Percentiles rank a stretch among this genome's conserved stretches.
These are phyloP conservation scores for Tetrahymena thermophila DNA, from an alignment of 73 alveolate genomes.

Conservation along the genomic window DNA sequence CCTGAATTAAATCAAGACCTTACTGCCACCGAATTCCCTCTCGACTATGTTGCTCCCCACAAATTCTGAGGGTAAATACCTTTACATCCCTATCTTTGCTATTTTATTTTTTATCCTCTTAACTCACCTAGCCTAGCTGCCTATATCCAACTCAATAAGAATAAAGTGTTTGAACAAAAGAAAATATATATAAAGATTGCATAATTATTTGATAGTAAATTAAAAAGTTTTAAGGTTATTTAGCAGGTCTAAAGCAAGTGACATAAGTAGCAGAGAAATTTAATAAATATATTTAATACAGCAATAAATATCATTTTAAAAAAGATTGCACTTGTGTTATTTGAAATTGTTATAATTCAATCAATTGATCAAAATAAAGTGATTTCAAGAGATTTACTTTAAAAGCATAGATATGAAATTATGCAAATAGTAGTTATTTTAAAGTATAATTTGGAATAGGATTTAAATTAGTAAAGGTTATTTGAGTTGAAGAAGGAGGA, in stretches of 20 bases:
- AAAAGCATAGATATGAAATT: neutral
- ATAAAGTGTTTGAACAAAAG: neutral
- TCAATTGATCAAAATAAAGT: neutral
- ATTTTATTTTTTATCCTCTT: neutral
- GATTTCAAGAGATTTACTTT: no score
- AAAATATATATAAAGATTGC: neutral
- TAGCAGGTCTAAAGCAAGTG: neutral
- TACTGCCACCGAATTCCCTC: constrained; percentile 4
- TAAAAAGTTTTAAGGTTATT: neutral
- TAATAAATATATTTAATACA: no score
- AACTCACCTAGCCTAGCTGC: neutral
- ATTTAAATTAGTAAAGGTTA: neutral
- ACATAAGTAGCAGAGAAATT: neutral
- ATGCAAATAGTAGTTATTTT: neutral
- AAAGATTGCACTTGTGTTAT: neutral
- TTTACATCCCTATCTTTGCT: neutral
- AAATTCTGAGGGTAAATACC: neutral
- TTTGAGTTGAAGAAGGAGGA: neutral
- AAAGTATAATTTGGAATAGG: neutral
- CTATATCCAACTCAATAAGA: neutral
- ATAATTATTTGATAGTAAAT: neutral
- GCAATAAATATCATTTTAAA: no score
- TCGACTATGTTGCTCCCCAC: constrained; percentile 3
- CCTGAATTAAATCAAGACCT: neutral
- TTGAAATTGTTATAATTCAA: no score